Evolutionary conservation across 2,329 filamentous ascomycete genomes (phyloP).

Genomic region (Colletotrichum gigasporum): DNA sequence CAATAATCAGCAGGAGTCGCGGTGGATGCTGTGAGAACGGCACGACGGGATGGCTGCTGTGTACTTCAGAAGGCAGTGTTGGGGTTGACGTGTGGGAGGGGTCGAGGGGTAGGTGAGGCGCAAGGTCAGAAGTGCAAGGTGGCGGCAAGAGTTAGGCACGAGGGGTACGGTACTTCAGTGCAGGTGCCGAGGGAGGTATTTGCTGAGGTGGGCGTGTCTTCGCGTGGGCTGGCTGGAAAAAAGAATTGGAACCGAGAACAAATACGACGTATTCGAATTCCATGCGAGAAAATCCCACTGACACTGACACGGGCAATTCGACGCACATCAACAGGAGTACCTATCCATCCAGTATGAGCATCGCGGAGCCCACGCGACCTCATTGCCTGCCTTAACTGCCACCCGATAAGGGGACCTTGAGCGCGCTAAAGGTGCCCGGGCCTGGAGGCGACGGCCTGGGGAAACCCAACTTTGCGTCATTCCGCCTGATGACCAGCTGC

Average conservation of each 20-base stretch:
- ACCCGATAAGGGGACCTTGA: neutral
- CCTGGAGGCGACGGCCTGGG: too few relatives aligned
- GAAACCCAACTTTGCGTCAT: conserved; percentile 17
- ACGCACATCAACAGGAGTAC: too few relatives aligned
- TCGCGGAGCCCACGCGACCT: conserved; percentile 1
- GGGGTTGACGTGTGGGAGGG: neutral
- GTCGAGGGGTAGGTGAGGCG: neutral
- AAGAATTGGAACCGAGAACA: neutral
- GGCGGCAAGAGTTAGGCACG: neutral
- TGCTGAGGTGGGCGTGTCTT: too few relatives aligned
- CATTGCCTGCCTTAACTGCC: neutral
- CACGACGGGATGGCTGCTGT: neutral
- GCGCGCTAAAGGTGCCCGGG: too few relatives aligned
- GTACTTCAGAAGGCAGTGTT: neutral
- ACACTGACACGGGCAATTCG: too few relatives aligned
- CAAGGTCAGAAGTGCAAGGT: too few relatives aligned
- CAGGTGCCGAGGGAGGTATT: neutral
- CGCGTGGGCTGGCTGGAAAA: too few relatives aligned
- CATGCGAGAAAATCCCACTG: neutral
- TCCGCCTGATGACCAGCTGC: neutral
- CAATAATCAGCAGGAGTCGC: neutral
- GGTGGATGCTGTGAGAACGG: neutral
- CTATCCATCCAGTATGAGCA: neutral
- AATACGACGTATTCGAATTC: neutral
- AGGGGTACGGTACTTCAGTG: too few relatives aligned